Evolutionary conservation across 1,284 basidiomycete species (phyloP), one percentile per base, ranked within the genome.

Genomic region (Neotropicomus parvogracilis): DNA sequence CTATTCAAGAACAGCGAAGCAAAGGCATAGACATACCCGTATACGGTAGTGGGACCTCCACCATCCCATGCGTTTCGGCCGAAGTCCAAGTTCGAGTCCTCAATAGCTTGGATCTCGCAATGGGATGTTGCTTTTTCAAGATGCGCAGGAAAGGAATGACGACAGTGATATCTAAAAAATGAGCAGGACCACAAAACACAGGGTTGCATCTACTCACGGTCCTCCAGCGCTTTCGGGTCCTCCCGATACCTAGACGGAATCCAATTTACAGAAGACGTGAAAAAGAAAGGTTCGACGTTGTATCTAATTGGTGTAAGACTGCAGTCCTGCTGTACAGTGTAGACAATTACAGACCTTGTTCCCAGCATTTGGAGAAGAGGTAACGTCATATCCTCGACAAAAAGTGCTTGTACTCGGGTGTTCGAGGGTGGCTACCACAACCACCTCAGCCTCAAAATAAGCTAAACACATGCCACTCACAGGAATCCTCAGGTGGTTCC

Each of bases 201-300:
- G 0, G 6, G 14, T 17, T n/a, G 3, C 8, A 32, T 31, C 26
- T 9, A 64, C 78, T 56, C 59, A 80, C 79, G 78, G 52, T 80
- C 78, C 40, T 70, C 54, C 3, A 59, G 50, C 14, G 54, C 53
- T 11, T 59, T 56, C 2, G 69, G 55, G 39, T 73, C 70, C 50
- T 77, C 74, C 52, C 74, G 76, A 53, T 78, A 80, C 43, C 75
- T 69, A 3, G 77, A 69, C 1, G 79, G 78, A 34, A 78, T 81
- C 72, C 75, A 75, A 41, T 78, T 77, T 10, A 73, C 55, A 0
- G 78, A 75, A 2, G 78, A 79, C 0, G 78, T 74, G 51, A 79
- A 81, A 55, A 75, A 81, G 61, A 79, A 80, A 4, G 79, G 79
- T 53, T 81, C 79, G 46, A 81, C 27, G 17, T 55, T 59, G 46